Conservation (phyloP, 257 asterid genomes). For the Gardenia jasminoides region DNA sequence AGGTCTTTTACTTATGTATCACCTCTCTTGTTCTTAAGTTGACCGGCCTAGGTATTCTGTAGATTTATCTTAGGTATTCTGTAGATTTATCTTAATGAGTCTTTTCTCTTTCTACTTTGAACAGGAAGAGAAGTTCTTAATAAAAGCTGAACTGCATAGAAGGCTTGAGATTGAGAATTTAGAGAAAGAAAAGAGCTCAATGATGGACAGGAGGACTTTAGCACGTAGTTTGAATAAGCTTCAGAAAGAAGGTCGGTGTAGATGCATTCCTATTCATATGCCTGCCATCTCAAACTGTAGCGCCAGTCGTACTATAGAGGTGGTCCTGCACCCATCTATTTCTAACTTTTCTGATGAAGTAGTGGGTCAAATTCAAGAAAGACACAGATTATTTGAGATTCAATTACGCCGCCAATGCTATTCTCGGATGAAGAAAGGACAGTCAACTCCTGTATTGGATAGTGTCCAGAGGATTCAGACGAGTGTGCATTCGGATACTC, state of each 20-base stretch:
- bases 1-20: slow-evolving; percentile 49
- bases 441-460: slow-evolving; percentile 52
- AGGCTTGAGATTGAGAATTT: slow-evolving; percentile 67
- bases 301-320: slow-evolving; percentile 58
- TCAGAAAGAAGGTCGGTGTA: slow-evolving; percentile 80
- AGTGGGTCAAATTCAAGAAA: slow-evolving; percentile 71
- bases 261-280: slow-evolving; percentile 58
- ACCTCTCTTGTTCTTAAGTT: slow-evolving; percentile 21
- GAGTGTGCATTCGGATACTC: slow-evolving; percentile 39
- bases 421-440: slow-evolving; percentile 48
- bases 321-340: slow-evolving; percentile 82
- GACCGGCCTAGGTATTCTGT: slow-evolving; percentile 23
- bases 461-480: slow-evolving; percentile 64
- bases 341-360: slow-evolving; percentile 52
- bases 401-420: slow-evolving; percentile 53
- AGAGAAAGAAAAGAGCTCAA: slow-evolving; percentile 59
- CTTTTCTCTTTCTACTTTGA: slow-evolving; percentile 17
- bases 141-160: slow-evolving; percentile 75
- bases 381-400: slow-evolving; percentile 61
- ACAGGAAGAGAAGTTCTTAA: slow-evolving; percentile 89
- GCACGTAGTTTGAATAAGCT: slow-evolving; percentile 74
- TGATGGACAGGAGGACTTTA: slow-evolving; percentile 77
- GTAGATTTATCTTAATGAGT: background rate
- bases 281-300: slow-evolving; percentile 82
- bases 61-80: slow-evolving; percentile 7